These are phyloP conservation scores for Heritiera littoralis DNA, from an alignment of 345 rosid genomes.

Conservation along the genomic window DNA sequence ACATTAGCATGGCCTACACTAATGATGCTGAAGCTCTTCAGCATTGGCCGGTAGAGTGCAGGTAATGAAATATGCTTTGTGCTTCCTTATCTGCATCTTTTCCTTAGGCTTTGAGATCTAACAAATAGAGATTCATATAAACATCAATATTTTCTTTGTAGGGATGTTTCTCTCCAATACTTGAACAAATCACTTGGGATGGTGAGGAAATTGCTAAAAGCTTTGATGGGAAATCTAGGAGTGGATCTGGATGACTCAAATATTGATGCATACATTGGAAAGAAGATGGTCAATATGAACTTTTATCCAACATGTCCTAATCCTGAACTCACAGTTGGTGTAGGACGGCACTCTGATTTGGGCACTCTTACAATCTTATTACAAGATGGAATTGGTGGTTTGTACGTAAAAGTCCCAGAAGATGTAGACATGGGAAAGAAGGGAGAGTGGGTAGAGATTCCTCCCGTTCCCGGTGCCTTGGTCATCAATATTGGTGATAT, in stretches of 20 bases:
- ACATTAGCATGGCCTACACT: slow-evolving; percentile 55
- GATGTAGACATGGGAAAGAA: not conserved
- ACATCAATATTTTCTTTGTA: not conserved
- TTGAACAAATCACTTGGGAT: slow-evolving; percentile 41
- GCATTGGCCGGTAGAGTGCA: slow-evolving; percentile 56
- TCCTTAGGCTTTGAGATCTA: not conserved
- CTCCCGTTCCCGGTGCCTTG: slow-evolving; percentile 14
- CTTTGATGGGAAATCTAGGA: slow-evolving; percentile 45
- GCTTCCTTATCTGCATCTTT: not conserved
- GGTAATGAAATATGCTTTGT: slow-evolving; percentile 18
- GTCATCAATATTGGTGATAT: slow-evolving; percentile 48
- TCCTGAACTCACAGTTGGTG: slow-evolving; percentile 60
- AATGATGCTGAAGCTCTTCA: slow-evolving; percentile 53
- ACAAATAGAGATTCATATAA: not conserved
- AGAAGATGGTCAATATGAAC: slow-evolving; percentile 60
- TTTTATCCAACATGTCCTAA: slow-evolving; percentile 60
- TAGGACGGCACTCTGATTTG: slow-evolving; percentile 63
- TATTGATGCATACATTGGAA: slow-evolving; percentile 39
- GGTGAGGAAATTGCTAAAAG: slow-evolving; percentile 41
- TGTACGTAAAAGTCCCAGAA: slow-evolving; percentile 15
- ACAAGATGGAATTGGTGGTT: slow-evolving; percentile 58
- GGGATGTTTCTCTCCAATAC: slow-evolving; percentile 51
- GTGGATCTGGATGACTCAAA: slow-evolving; percentile 38
- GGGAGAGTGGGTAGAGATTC: slow-evolving; percentile 42
- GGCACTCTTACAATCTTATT: slow-evolving; percentile 51